phyloP scores from a whole-genome alignment of 2,329 filamentous ascomycete species.

The Colletotrichum sp. region DNA sequence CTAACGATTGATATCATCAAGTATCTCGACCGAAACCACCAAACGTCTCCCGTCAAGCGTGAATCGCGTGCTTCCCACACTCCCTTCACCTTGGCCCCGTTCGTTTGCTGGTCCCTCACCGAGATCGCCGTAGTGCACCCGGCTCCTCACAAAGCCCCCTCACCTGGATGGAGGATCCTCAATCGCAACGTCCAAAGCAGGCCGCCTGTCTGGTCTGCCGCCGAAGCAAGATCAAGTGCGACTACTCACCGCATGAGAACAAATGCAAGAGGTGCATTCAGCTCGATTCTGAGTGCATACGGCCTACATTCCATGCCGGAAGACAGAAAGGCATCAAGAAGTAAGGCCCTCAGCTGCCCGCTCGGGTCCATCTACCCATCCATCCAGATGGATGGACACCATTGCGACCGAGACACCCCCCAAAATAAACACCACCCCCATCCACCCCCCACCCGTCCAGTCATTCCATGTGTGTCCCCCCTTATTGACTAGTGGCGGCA shows the following conservation, averaged over 20 bases:
- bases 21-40: conserved; percentile 1
- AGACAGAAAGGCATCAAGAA: conserved; percentile 81
- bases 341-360: conserved; percentile 44
- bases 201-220: conserved; percentile 70
- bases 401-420: not conserved
- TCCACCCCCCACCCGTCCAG: not conserved
- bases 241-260: conserved; percentile 55
- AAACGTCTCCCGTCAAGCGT: not conserved
- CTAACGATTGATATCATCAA: not conserved
- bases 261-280: conserved; percentile 68
- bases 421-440: not conserved
- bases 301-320: conserved; percentile 76
- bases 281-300: conserved; percentile 65
- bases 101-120: conserved; percentile 5
- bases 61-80: not conserved
- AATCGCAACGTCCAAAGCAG: conserved; percentile 30
- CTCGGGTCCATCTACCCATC: not conserved
- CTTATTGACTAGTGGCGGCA: conserved; percentile 7
- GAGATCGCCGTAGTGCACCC: conserved; percentile 17
- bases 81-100: not conserved
- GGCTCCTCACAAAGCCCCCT: conserved; percentile 18
- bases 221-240: conserved; percentile 72
- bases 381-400: not conserved
- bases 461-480: conserved; percentile 12
- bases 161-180: conserved; percentile 23